These are phyloP conservation scores for Coleophoma cylindrospora DNA, from an alignment of 2,329 filamentous ascomycete genomes.

Conservation along the genomic window DNA sequence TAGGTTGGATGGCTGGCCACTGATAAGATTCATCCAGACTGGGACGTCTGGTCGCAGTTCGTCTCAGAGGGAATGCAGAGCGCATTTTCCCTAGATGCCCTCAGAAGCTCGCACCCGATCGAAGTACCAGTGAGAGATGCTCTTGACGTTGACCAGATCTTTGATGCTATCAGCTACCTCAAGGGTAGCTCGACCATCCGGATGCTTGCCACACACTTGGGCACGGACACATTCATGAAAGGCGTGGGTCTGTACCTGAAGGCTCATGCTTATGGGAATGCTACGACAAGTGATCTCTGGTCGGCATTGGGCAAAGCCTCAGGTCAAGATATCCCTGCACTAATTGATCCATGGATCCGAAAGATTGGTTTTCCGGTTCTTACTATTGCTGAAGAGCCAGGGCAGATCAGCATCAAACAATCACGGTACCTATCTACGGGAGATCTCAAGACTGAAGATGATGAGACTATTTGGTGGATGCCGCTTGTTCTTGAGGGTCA, in stretches of 20 bases:
- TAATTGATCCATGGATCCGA: slow-evolving; percentile 94
- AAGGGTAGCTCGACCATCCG: slow-evolving; percentile 96
- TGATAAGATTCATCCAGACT: slow-evolving; percentile 89
- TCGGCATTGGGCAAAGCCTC: slow-evolving; percentile 81
- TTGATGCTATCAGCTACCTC: slow-evolving; percentile 92
- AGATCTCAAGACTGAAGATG: slow-evolving; percentile 85
- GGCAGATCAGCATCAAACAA: slow-evolving; percentile 78
- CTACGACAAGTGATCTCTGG: slow-evolving; percentile 90
- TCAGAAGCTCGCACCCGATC: slow-evolving; percentile 91
- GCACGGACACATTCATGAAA: slow-evolving; percentile 80
- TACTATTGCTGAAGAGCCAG: slow-evolving; percentile 77
- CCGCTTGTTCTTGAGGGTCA: slow-evolving; percentile 82
- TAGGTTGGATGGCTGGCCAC: slow-evolving; percentile 66
- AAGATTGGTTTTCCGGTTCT: slow-evolving; percentile 94
- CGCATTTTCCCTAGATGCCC: slow-evolving; percentile 83
- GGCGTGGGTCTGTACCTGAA: slow-evolving; percentile 89
- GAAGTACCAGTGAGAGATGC: slow-evolving; percentile 93
- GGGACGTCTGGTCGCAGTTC: slow-evolving; percentile 97
- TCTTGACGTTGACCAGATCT: slow-evolving; percentile 95
- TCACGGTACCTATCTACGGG: slow-evolving; percentile 87
- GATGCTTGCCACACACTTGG: slow-evolving; percentile 90
- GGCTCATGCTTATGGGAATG: slow-evolving; percentile 82
- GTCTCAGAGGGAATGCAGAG: slow-evolving; percentile 91
- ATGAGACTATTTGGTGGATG: slow-evolving; percentile 93
- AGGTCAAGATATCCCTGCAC: slow-evolving; percentile 74